Conservation (phyloP, 2,329 filamentous ascomycete species). For the Aspergillus novoparasiticus region DNA sequence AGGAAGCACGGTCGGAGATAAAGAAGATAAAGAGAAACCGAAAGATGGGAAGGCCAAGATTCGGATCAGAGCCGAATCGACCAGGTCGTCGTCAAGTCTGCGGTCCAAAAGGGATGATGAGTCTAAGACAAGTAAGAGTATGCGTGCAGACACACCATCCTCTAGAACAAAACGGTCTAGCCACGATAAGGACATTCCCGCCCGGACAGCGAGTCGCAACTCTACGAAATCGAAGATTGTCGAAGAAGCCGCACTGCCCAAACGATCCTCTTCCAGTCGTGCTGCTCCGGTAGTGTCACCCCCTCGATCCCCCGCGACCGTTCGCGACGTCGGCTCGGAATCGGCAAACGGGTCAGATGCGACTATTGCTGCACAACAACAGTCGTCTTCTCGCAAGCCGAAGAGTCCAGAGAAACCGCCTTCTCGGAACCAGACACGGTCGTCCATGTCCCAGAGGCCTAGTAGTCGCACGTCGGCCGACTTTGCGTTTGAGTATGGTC, state of each 20-base stretch:
- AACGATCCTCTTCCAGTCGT: conserved; percentile 34
- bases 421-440: conserved; percentile 38
- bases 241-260: conserved; percentile 36
- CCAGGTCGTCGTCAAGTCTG: conserved; percentile 46
- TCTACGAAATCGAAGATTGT: conserved; percentile 36
- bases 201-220: conserved; percentile 39
- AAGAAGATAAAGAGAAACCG: conserved; percentile 37
- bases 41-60: conserved; percentile 40
- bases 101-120: conserved; percentile 42
- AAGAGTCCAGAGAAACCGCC: conserved; percentile 37
- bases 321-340: conserved; percentile 37
- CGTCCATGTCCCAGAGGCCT: conserved; percentile 31
- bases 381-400: conserved; percentile 34
- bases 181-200: conserved; percentile 35
- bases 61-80: conserved; percentile 40
- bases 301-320: conserved; percentile 38
- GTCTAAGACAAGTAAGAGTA: conserved; percentile 39
- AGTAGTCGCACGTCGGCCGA: conserved; percentile 37
- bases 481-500: conserved; percentile 37
- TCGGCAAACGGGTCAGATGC: conserved; percentile 48
- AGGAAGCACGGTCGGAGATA: conserved; percentile 36
- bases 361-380: conserved; percentile 49
- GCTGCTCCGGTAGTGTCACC: conserved; percentile 33
- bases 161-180: conserved; percentile 38
- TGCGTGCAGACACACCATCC: conserved; percentile 40